Evolutionary conservation across 257 asterid species (phyloP).

Genomic region (Coffea canephora): DNA sequence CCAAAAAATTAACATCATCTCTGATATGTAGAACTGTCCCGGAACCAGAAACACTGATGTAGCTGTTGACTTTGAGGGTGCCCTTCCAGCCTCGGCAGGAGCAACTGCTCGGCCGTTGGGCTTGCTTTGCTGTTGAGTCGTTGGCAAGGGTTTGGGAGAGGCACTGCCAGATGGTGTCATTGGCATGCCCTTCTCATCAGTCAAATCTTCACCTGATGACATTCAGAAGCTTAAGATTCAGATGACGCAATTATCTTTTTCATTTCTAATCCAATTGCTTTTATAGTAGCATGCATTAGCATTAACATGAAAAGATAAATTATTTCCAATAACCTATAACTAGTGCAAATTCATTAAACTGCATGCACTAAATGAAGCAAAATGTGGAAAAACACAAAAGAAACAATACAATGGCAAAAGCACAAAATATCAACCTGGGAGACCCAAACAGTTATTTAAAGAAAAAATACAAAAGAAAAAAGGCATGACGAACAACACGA

Average conservation of each 20-base stretch:
- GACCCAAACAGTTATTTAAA: too few species aligned
- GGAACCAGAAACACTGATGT: slow-evolving; percentile 9
- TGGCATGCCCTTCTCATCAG: slow-evolving; percentile 36
- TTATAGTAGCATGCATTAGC: neutral
- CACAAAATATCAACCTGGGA: neutral
- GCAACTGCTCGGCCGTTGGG: slow-evolving; percentile 57
- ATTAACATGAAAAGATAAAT: too few species aligned
- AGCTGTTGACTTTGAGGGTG: slow-evolving; percentile 53
- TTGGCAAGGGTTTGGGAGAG: slow-evolving; percentile 63
- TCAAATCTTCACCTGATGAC: slow-evolving; percentile 56
- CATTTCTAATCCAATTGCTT: too few species aligned
- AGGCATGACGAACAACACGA: too few species aligned
- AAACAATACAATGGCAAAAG: neutral
- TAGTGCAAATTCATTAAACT: neutral
- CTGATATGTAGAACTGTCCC: slow-evolving; percentile 28
- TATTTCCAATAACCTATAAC: neutral
- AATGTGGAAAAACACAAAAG: neutral
- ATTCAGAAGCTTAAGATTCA: slow-evolving; percentile 11
- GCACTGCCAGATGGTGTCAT: slow-evolving; percentile 43
- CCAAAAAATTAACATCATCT: slow-evolving; percentile 34
- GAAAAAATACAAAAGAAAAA: neutral
- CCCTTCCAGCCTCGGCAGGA: slow-evolving; percentile 70
- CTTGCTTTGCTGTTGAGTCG: slow-evolving; percentile 60
- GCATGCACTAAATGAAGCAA: neutral
- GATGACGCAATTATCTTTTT: neutral